A percentile compares a stretch with the other conserved stretches of the same genome.
Evolutionary conservation across 495 filamentous ascomycete species (phyloP).

Genomic region (Daldinia childiae): DNA sequence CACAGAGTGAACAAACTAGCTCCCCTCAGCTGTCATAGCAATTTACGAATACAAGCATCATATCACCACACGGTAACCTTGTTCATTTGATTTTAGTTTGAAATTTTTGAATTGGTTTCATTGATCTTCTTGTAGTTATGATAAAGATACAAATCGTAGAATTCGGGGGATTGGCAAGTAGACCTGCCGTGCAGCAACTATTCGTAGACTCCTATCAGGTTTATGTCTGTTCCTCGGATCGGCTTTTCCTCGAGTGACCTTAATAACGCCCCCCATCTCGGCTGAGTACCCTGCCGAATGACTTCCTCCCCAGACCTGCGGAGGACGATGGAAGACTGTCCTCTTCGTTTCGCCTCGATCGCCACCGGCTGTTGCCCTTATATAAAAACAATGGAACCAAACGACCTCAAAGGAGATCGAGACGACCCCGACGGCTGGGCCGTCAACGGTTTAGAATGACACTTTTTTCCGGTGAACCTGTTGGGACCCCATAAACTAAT

Average conservation of each 20-base stretch:
- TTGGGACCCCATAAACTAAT: constrained; percentile 29
- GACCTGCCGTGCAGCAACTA: constrained; percentile 24
- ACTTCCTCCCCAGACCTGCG: background rate
- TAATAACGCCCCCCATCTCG: constrained; percentile 6
- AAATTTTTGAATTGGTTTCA: constrained; percentile 39
- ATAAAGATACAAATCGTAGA: constrained; percentile 44
- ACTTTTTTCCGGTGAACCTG: constrained; percentile 23
- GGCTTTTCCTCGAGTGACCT: constrained; percentile 6
- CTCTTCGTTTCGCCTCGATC: constrained; percentile 2
- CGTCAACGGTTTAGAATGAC: constrained; percentile 13
- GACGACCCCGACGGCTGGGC: constrained; percentile 5
- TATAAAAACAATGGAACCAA: constrained; percentile 34
- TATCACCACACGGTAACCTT: background rate
- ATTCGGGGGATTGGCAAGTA: constrained; percentile 20
- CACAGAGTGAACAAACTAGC: background rate
- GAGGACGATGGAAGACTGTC: constrained; percentile 2
- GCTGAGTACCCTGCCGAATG: constrained; percentile 2
- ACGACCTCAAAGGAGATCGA: constrained; percentile 15
- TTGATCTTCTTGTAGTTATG: constrained; percentile 37
- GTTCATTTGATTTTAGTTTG: constrained; percentile 7
- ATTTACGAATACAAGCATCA: background rate
- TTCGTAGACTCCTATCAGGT: constrained; percentile 32
- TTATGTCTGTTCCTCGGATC: constrained; percentile 22
- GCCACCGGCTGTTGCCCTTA: constrained; percentile 18
- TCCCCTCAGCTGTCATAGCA: background rate